A percentile compares a stretch with the other conserved stretches of the same genome.
These are phyloP conservation scores for Wickerhamiella azyma DNA, from an alignment of 805 yeast genomes.

Conservation along the genomic window DNA sequence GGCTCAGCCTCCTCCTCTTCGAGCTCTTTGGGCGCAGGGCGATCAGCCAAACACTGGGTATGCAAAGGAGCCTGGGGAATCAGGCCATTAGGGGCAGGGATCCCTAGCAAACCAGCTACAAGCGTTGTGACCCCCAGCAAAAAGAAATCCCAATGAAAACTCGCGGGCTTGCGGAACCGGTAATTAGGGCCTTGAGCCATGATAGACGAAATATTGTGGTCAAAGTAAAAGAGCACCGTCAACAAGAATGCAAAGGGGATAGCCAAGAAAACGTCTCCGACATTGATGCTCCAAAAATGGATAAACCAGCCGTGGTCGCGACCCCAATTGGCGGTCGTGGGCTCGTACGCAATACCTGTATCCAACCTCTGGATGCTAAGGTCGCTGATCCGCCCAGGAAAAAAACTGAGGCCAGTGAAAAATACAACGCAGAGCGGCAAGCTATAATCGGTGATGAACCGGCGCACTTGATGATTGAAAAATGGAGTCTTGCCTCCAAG, in stretches of 20 bases:
- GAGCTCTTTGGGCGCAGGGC: no score
- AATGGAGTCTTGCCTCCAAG: conserved; percentile 53
- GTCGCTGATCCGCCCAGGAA: conserved; percentile 59
- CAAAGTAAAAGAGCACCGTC: conserved; percentile 80
- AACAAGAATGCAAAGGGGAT: conserved; percentile 82
- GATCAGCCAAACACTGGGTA: conserved; percentile 47
- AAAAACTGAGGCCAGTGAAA: conserved; percentile 86
- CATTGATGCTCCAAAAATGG: conserved; percentile 60
- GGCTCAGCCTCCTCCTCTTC: conserved; percentile 13
- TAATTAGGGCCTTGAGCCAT: conserved; percentile 80
- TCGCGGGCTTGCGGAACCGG: conserved; percentile 71
- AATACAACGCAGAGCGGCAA: conserved; percentile 73
- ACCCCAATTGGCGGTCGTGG: conserved; percentile 36
- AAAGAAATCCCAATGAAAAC: conserved; percentile 87
- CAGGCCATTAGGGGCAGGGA: conserved; percentile 93
- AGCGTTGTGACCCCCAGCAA: conserved; percentile 80
- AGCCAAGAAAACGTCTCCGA: conserved; percentile 72
- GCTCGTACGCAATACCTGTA: conserved; percentile 56
- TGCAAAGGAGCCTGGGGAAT: conserved; percentile 97
- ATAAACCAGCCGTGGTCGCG: conserved; percentile 57
- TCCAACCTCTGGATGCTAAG: conserved; percentile 53
- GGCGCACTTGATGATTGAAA: conserved; percentile 46
- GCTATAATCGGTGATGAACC: conserved; percentile 71
- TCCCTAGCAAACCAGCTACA: conserved; percentile 70
- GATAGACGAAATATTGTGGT: conserved; percentile 85